These are phyloP conservation scores for Pseudevernia furfuracea DNA, from an alignment of 495 filamentous ascomycete genomes.

Conservation along the genomic window DNA sequence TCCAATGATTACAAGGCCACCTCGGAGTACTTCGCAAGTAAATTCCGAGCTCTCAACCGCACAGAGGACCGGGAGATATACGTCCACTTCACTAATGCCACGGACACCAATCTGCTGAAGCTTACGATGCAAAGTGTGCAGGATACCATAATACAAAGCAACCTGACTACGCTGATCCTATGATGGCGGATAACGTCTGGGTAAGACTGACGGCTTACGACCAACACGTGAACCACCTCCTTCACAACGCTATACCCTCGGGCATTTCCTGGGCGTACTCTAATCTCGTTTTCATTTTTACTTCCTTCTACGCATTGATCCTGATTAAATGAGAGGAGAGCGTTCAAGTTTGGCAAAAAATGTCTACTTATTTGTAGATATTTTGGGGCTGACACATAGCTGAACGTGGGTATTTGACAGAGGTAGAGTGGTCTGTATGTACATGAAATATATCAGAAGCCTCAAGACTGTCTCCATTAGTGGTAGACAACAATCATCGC, in stretches of 20 bases:
- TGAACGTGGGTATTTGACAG: background rate
- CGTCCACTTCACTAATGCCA: slow-evolving; percentile 88
- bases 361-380: slow-evolving; percentile 3
- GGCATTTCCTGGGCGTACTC: background rate
- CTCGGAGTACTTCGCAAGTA: slow-evolving; percentile 80
- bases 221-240: background rate
- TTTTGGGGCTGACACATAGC: background rate
- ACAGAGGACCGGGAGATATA: slow-evolving; percentile 85
- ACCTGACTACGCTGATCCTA: slow-evolving; percentile 88
- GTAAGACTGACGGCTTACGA: slow-evolving; percentile 4
- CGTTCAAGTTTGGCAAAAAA: slow-evolving; percentile 7
- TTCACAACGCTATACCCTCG: background rate
- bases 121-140: slow-evolving; percentile 97
- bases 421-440: background rate
- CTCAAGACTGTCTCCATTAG: background rate
- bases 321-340: slow-evolving; percentile 5
- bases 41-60: slow-evolving; percentile 79
- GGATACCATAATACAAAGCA: slow-evolving; percentile 99
- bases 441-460: background rate
- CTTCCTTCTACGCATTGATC: slow-evolving; percentile 5
- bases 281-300: slow-evolving; percentile 9
- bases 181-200: slow-evolving; percentile 30
- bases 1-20: slow-evolving; percentile 51
- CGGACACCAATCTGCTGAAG: slow-evolving; percentile 90
- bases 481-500: background rate